A percentile compares a stretch with the other conserved stretches of the same genome.
Evolutionary conservation across 2,329 filamentous ascomycete species (phyloP).

Genomic region (Fonsecaea erecta): DNA sequence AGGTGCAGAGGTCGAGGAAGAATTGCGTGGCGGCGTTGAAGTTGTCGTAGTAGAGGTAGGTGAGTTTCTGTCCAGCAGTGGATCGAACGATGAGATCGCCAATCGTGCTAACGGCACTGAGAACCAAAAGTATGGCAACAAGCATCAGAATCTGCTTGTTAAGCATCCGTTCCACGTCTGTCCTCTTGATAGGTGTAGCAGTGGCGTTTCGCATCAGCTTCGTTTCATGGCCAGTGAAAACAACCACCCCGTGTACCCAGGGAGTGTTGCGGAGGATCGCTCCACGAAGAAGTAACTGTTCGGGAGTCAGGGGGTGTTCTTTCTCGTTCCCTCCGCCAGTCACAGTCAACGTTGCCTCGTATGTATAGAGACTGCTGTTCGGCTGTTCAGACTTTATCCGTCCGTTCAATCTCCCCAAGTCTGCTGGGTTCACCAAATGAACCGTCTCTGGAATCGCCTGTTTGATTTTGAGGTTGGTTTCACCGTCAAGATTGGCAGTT

Average conservation of each 20-base stretch:
- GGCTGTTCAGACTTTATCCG: conserved; percentile 92
- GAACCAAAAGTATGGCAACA: conserved; percentile 77
- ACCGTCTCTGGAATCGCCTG: conserved; percentile 93
- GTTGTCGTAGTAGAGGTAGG: conserved; percentile 67
- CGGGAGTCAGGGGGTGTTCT: conserved; percentile 84
- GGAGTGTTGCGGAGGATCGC: conserved; percentile 94
- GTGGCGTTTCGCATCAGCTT: conserved; percentile 99
- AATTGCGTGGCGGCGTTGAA: conserved; percentile 78
- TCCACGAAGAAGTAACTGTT: conserved; percentile 89
- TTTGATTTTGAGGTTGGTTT: conserved; percentile 99
- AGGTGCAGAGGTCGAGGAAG: conserved; percentile 92
- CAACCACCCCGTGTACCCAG: conserved; percentile 94
- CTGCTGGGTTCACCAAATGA: conserved; percentile 80
- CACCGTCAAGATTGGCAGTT: conserved; percentile 94
- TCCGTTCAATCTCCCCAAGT: conserved; percentile 83
- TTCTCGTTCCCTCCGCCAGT: conserved; percentile 89
- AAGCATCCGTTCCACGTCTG: conserved; percentile 90
- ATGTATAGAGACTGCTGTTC: conserved; percentile 97
- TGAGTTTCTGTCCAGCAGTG: conserved; percentile 64
- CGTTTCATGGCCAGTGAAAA: conserved; percentile 97
- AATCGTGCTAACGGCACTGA: conserved; percentile 88
- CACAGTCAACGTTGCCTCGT: conserved; percentile 94
- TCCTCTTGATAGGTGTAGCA: conserved; percentile 95
- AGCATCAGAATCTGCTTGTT: conserved; percentile 93
- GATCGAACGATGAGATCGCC: conserved; percentile 83